phyloP scores from a whole-genome alignment of 129 eudicot species.

The Lonicera japonica region DNA sequence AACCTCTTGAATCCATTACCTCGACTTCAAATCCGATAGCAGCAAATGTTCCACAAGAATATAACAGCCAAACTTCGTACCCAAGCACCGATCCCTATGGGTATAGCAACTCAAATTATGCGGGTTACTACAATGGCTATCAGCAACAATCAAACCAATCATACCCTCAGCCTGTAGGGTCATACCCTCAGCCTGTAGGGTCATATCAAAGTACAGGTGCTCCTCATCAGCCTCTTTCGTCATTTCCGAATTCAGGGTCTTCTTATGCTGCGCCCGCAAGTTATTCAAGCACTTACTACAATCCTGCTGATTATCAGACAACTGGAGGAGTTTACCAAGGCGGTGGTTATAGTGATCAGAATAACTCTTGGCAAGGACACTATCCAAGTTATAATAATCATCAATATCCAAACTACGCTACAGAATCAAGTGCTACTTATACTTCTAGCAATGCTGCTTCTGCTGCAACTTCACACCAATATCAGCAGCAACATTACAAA shows the following conservation, averaged over 20 bases:
- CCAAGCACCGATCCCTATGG: constrained; percentile 68
- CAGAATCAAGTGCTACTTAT: constrained; percentile 62
- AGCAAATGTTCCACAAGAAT: constrained; percentile 40
- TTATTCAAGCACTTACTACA: constrained; percentile 99
- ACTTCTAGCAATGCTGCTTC: constrained; percentile 48
- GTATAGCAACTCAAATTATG: constrained; percentile 58
- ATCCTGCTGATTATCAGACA: constrained; percentile 99
- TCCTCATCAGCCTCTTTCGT: constrained; percentile 99
- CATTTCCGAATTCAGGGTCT: constrained; percentile 99
- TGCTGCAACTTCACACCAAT: constrained; percentile 13
- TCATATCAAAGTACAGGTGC: constrained; percentile 98
- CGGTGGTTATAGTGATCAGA: constrained; percentile 51
- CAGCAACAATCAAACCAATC: constrained; percentile 61
- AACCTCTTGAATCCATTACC: constrained; percentile 31
- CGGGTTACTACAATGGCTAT: constrained; percentile 67
- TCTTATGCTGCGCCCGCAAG: constrained; percentile 94
- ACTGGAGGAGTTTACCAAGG: constrained; percentile 65
- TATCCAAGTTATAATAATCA: constrained; percentile 53
- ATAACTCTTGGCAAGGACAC: constrained; percentile 80
- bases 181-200: constrained; percentile 74
- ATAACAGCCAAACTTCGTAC: constrained; percentile 56
- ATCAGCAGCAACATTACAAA: constrained; percentile 69
- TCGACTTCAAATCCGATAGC: constrained; percentile 54
- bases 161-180: constrained; percentile 61
- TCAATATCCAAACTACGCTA: constrained; percentile 65